Percentiles rank a stretch among this genome's conserved stretches.
These are phyloP conservation scores for Acanthamoeba culbertsoni DNA, from an alignment of 208 protist genomes.

Conservation along the genomic window DNA sequence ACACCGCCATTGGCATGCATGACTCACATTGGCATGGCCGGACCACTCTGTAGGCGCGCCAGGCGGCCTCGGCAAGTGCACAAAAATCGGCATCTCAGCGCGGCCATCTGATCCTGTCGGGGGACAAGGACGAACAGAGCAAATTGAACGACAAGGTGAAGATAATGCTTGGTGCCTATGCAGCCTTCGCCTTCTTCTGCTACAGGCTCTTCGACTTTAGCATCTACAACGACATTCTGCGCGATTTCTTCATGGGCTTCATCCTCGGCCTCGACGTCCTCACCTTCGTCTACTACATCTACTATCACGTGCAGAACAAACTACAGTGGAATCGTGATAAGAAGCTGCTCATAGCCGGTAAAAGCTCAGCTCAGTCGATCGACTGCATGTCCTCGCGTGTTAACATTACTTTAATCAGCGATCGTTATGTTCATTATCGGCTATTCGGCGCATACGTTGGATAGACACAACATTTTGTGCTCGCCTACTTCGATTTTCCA, in stretches of 20 bases:
- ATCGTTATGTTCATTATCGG: neutral
- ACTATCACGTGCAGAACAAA: neutral
- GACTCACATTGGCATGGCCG: neutral
- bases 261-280: neutral
- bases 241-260: neutral
- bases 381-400: too few relatives aligned
- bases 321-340: neutral
- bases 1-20: neutral
- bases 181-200: conserved; percentile 3
- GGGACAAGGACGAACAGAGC: neutral
- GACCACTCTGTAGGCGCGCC: neutral
- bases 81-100: neutral
- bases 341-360: conserved; percentile 24
- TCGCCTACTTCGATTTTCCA: conserved; percentile 37
- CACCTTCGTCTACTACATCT: conserved; percentile 23
- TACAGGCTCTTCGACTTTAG: conserved; percentile 31
- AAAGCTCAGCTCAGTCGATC: neutral
- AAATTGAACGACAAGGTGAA: neutral
- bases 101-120: neutral
- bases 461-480: conserved; percentile 9
- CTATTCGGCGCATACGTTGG: neutral
- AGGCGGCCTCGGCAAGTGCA: neutral
- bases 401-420: neutral
- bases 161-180: neutral
- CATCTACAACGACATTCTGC: conserved; percentile 40